These are phyloP conservation scores for Didymella sp. DNA, from an alignment of 2,329 filamentous ascomycete species.

Conservation along the genomic window DNA sequence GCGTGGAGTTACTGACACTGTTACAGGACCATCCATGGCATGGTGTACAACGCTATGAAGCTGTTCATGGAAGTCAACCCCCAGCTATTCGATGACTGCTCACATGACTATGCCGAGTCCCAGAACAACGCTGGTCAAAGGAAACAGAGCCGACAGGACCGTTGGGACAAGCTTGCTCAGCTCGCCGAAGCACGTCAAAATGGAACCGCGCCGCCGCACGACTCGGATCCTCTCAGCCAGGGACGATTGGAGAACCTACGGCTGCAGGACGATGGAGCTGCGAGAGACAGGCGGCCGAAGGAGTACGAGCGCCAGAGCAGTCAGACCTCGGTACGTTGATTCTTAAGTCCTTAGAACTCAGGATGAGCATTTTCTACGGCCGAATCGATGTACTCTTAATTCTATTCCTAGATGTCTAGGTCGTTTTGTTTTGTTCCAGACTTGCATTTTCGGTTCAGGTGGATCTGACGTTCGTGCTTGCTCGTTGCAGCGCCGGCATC, in stretches of 20 bases:
- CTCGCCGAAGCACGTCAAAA: conserved; percentile 76
- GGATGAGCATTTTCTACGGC: conserved; percentile 49
- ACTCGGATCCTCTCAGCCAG: conserved; percentile 79
- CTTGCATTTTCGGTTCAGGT: conserved; percentile 47
- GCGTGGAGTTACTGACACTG: conserved; percentile 25
- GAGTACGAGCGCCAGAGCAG: conserved; percentile 51
- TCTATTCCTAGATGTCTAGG: conserved; percentile 49
- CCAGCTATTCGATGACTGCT: conserved; percentile 97
- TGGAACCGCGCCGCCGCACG: conserved; percentile 61
- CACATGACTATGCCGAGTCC: conserved; percentile 95
- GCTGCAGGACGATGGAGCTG: conserved; percentile 74
- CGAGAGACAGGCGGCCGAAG: conserved; percentile 49
- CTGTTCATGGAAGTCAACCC: conserved; percentile 99
- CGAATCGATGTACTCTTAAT: conserved; percentile 53
- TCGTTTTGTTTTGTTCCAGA: conserved; percentile 40
- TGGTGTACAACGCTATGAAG: conserved; percentile 99
- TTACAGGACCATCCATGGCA: conserved; percentile 91
- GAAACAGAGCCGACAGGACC: conserved; percentile 79
- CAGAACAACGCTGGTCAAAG: conserved; percentile 90
- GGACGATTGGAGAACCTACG: conserved; percentile 89
- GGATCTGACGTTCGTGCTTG: conserved; percentile 51
- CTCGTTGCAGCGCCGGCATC: conserved; percentile 49
- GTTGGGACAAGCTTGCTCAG: conserved; percentile 87
- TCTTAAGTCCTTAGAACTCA: conserved; percentile 51
- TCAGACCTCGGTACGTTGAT: conserved; percentile 54